Conservation (phyloP, 129 eudicot species). For the Calendula officinalis region DNA sequence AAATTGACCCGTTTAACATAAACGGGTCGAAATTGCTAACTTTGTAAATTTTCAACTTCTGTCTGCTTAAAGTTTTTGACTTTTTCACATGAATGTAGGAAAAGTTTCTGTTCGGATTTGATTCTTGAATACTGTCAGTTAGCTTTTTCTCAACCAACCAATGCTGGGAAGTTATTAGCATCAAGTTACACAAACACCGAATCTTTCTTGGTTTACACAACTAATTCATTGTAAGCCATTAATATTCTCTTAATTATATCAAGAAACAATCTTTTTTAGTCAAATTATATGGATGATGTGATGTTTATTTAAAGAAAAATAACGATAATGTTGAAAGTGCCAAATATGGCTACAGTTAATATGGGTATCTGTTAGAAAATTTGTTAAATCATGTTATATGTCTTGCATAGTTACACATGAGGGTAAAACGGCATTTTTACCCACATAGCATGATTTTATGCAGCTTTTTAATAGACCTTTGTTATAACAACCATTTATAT, state of each 20-base stretch:
- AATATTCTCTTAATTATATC: conserved; percentile 13
- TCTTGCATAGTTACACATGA: too few relatives aligned
- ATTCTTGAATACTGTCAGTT: conserved; percentile 44
- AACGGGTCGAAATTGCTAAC: not conserved
- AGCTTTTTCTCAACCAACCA: conserved; percentile 82
- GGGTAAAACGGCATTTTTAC: too few relatives aligned
- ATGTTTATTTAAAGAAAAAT: not conserved
- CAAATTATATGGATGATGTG: not conserved
- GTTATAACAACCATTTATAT: too few relatives aligned
- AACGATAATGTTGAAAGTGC: not conserved
- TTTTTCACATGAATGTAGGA: conserved; percentile 47
- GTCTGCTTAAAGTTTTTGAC: conserved; percentile 1
- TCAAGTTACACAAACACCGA: conserved; percentile 48
- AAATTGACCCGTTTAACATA: not conserved
- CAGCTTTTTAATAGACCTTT: too few relatives aligned
- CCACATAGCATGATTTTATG: too few relatives aligned
- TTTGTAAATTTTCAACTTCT: not conserved
- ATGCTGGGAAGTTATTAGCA: conserved; percentile 74
- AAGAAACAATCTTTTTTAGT: not conserved
- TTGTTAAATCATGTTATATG: not conserved
- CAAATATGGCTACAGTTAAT: not conserved
- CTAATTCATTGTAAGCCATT: conserved; percentile 28
- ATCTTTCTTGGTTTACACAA: conserved; percentile 72
- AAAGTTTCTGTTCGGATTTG: conserved; percentile 50
- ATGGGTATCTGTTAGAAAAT: too few relatives aligned